A percentile compares a stretch with the other conserved stretches of the same genome.
Evolutionary conservation across 2,329 filamentous ascomycete genomes (phyloP).

Genomic region (Cladosporium cucumerinum): DNA sequence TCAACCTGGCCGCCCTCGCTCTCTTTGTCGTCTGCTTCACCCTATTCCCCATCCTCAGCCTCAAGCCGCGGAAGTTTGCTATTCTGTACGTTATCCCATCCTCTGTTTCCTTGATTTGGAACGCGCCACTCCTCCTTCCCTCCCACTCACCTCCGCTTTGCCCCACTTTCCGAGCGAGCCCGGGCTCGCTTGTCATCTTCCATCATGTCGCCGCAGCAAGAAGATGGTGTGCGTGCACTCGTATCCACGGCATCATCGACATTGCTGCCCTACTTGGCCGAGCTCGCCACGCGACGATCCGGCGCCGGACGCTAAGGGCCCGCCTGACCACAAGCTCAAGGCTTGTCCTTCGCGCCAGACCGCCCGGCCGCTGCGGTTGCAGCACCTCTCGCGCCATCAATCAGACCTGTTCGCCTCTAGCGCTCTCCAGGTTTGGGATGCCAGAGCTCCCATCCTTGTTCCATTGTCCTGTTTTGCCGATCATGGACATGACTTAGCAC

Average conservation of each 20-base stretch:
- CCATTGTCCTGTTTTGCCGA: conserved; percentile 13
- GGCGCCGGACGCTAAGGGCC: conserved; percentile 31
- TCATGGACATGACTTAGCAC: conserved; percentile 13
- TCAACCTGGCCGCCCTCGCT: conserved; percentile 82
- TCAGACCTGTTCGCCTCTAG: conserved; percentile 9
- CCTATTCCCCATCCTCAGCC: conserved; percentile 76
- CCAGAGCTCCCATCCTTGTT: conserved; percentile 12
- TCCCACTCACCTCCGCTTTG: conserved; percentile 10
- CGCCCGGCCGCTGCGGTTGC: conserved; percentile 15
- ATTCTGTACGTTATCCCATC: conserved; percentile 72
- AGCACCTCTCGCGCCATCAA: conserved; percentile 4
- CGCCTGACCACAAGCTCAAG: conserved; percentile 34
- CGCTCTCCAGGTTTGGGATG: conserved; percentile 15
- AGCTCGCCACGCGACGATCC: conserved; percentile 27
- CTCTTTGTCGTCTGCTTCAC: conserved; percentile 94
- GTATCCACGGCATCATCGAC: conserved; percentile 18
- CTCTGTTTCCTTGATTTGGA: conserved; percentile 15
- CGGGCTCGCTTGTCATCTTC: conserved; percentile 8
- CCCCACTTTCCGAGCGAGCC: conserved; percentile 4
- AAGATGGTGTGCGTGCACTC: conserved; percentile 16
- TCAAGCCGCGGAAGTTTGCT: conserved; percentile 89
- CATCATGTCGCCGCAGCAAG: conserved; percentile 11
- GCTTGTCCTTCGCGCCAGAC: conserved; percentile 17
- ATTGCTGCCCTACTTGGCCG: conserved; percentile 2
- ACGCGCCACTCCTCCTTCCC: background rate